Percentiles rank a stretch among this genome's conserved stretches.
These are phyloP conservation scores for Fragaria iinumae DNA, from an alignment of 306 rosid species.

Conservation along the genomic window DNA sequence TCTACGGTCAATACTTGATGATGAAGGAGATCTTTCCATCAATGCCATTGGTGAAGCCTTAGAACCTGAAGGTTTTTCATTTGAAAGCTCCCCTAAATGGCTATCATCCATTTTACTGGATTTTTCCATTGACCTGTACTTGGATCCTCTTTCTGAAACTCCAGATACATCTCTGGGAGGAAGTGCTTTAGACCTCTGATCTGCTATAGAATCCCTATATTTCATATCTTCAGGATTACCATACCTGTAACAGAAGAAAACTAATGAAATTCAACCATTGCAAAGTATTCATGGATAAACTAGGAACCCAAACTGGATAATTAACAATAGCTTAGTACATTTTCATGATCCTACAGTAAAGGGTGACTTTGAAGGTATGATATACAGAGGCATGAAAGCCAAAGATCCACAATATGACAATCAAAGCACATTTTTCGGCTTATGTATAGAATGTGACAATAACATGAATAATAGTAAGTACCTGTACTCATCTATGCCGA, in stretches of 20 bases:
- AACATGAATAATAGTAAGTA: slow-evolving; percentile 11
- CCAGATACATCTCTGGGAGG: slow-evolving; percentile 59
- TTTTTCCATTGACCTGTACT: slow-evolving; percentile 65
- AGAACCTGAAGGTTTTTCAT: slow-evolving; percentile 73
- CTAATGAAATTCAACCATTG: neutral
- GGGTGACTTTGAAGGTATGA: neutral
- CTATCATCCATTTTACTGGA: slow-evolving; percentile 59
- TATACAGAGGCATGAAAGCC: neutral
- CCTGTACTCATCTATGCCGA: slow-evolving; percentile 76
- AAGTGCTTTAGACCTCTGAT: slow-evolving; percentile 56
- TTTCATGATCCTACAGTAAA: neutral
- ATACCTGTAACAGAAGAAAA: slow-evolving; percentile 49
- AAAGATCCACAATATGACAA: neutral
- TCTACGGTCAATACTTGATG: slow-evolving; percentile 74
- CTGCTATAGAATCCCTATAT: slow-evolving; percentile 55
- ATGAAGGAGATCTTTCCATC: slow-evolving; percentile 72
- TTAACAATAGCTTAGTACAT: neutral
- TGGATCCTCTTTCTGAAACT: slow-evolving; percentile 59
- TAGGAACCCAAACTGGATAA: neutral
- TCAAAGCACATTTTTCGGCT: slow-evolving; percentile 18
- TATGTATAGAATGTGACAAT: neutral
- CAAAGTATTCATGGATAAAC: neutral
- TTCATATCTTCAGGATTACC: slow-evolving; percentile 58
- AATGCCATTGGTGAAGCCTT: slow-evolving; percentile 80
- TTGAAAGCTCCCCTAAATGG: slow-evolving; percentile 55